Conservation (phyloP, 371 early-diverging fungal genomes). For the Mucor racemosus region DNA sequence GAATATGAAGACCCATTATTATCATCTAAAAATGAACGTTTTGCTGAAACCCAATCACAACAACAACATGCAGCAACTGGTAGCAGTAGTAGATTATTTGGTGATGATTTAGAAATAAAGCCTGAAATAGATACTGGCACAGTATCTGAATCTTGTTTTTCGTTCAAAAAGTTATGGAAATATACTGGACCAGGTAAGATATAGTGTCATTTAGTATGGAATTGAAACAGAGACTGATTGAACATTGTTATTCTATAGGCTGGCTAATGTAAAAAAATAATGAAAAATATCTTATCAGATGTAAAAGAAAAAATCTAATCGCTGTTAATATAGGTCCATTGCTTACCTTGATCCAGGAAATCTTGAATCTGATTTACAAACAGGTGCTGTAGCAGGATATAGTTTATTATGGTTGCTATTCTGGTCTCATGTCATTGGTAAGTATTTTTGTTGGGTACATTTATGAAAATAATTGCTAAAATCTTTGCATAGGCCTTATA, state of each 20-base stretch:
- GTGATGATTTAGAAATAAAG: slow-evolving; percentile 47
- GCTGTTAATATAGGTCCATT: slow-evolving; percentile 55
- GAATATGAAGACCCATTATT: slow-evolving; percentile 16
- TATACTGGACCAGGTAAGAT: slow-evolving; percentile 62
- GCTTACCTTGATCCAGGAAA: slow-evolving; percentile 83
- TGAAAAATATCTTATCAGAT: background rate
- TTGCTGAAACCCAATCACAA: background rate
- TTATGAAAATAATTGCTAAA: background rate
- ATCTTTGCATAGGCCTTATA: slow-evolving; percentile 42
- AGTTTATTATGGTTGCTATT: slow-evolving; percentile 69
- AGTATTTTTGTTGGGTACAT: background rate
- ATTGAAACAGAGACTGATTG: background rate
- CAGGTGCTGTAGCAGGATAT: slow-evolving; percentile 71
- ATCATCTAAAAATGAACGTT: slow-evolving; percentile 7
- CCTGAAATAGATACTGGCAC: slow-evolving; percentile 49
- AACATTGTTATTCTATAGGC: slow-evolving; percentile 19
- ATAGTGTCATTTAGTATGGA: background rate
- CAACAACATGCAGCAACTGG: background rate
- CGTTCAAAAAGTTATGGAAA: slow-evolving; percentile 55
- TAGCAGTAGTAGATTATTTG: slow-evolving; percentile 9
- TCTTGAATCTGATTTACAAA: slow-evolving; percentile 73
- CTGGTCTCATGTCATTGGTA: slow-evolving; percentile 67
- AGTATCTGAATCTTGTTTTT: slow-evolving; percentile 39
- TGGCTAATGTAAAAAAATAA: slow-evolving; percentile 45
- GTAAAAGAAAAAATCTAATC: background rate